Evolutionary conservation across 805 yeast genomes (phyloP), one percentile per base, ranked within the genome.

Genomic region (Candida sithepensis): DNA sequence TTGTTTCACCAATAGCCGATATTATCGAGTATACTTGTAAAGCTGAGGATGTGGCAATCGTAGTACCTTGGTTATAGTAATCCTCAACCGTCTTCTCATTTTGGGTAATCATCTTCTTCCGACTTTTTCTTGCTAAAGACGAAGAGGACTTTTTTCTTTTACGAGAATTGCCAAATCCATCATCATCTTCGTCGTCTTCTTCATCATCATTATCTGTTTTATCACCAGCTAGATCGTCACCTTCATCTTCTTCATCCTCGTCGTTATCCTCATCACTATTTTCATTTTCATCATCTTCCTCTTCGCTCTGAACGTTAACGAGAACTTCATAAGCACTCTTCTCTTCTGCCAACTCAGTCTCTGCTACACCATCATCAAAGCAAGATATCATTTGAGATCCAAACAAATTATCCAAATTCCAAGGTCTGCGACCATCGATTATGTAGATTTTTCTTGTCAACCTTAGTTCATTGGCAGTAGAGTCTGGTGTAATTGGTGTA

Each of bases 371-470:
- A 63, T 92, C 98, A 60, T 91, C 98, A 50, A 91, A 78, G 65
- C 98, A 91, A 6, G 74, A 75, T 4, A 94, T 79, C 52, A 81
- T 74, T 9, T 81, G 80, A 6, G 92, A 83, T 1, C 96, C 97
- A 72, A 87, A 91, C 41, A 94, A 60, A 61, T 94, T 94, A 63
- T 91, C 96, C 53, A 94, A 70, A 66, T 91, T 91, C 98, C 99
- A 94, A 3, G 99, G 99, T 53, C 98, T 72, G 54, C 87, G 94
- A 3, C 96, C 90, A 66, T 94, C 99, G 47, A 94, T 74, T 10
- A 95, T 78, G 58, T 88, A 95, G 2, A 92, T 77, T 47, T 75
- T 79, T 53, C 94, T 74, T 42, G 68, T 75, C 37, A 75, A 63
- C 40, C 63, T 59, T 30, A 70, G 42, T 32, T 57, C 66, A 32